Conservation (phyloP, 1,139 yeast genomes). For the Zygotorulaspora mrakii region DNA sequence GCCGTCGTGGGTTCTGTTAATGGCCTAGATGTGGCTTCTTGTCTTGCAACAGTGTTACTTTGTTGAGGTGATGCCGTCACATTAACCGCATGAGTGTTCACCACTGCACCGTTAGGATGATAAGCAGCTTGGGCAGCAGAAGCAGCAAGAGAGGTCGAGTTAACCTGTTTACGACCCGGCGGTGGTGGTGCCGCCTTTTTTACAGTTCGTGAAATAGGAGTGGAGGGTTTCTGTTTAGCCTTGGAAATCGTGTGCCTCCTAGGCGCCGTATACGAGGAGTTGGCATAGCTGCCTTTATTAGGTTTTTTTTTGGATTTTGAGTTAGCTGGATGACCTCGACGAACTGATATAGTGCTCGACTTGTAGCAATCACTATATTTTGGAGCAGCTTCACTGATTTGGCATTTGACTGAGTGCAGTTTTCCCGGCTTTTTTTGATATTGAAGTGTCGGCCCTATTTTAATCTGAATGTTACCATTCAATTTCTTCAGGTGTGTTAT, state of each 20-base stretch:
- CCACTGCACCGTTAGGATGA: constrained; percentile 31
- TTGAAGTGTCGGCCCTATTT: constrained; percentile 67
- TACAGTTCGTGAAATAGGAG: constrained; percentile 34
- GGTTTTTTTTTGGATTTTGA: constrained; percentile 75
- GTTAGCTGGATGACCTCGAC: constrained; percentile 72
- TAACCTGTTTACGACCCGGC: constrained; percentile 30
- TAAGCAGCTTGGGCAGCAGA: constrained; percentile 40
- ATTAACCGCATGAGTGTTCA: constrained; percentile 16
- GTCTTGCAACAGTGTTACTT: background rate
- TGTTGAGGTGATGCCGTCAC: background rate
- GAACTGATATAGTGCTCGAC: constrained; percentile 81
- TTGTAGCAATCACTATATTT: constrained; percentile 70
- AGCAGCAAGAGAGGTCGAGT: constrained; percentile 33
- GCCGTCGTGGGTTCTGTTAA: background rate
- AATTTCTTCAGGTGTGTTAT: constrained; percentile 68
- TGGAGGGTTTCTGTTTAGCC: constrained; percentile 20
- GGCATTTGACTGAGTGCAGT: constrained; percentile 68
- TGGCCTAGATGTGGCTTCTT: constrained; percentile 2
- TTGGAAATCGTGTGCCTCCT: constrained; percentile 22
- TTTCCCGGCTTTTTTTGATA: constrained; percentile 93
- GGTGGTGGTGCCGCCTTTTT: constrained; percentile 39
- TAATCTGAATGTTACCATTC: constrained; percentile 56
- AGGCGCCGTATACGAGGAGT: constrained; percentile 3
- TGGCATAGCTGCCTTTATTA: constrained; percentile 34
- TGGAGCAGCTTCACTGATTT: constrained; percentile 58